Base-by-base conservation (phyloP, 1,139 yeast species). In the Keqinozyma sinolaborantium region DNA sequence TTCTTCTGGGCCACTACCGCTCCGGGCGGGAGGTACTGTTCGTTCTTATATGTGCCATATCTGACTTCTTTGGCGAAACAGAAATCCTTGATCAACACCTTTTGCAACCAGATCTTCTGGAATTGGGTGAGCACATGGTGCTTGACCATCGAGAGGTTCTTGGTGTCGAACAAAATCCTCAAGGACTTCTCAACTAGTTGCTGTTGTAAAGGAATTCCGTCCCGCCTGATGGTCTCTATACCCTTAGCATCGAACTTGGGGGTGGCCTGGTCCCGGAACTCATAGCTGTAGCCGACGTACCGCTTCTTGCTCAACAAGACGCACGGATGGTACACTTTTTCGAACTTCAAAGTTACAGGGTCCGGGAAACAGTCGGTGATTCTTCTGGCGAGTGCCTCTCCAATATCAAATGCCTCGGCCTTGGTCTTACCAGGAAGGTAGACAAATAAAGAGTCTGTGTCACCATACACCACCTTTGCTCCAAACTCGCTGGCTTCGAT, bases 161-260 rank as follows among this genome's bases (percentile, higher is more conserved):
- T 63, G 0, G 90, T 77, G 14, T 82, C 83, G 52, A 92, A 92
- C 4, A 92, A 57, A 1, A 79, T 65, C 25, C 83, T 63, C 7
- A 92, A 57, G 0, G 84, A 61, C 39, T 76, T 75, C 40, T 86
- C 95, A 16, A 86, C 79, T 25, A 92, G 79, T 47, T 83, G 83
- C 56, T 78, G 95, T 44, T 85, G 95, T 0, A 95, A 95, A 0
- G 95, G 95, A 12, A 90, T 83, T 0, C 97, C 97, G 56, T 92
- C 98, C 42, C 98, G 64, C 39, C 98, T 58, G 0, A 92, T 84
- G 0, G 97, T 92, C 53, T 92, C 98, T 12, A 87, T 88, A 1
- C 98, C 98, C 47, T 92, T 92, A 3, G 98, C 97, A 60, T 92
- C 97, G 54, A 92, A 90, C 19, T 59, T 70, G 0, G 96, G 87